Evolutionary conservation across 441 rosid species (phyloP), one percentile per base, ranked within the genome.

Genomic region (Melianthus villosus): DNA sequence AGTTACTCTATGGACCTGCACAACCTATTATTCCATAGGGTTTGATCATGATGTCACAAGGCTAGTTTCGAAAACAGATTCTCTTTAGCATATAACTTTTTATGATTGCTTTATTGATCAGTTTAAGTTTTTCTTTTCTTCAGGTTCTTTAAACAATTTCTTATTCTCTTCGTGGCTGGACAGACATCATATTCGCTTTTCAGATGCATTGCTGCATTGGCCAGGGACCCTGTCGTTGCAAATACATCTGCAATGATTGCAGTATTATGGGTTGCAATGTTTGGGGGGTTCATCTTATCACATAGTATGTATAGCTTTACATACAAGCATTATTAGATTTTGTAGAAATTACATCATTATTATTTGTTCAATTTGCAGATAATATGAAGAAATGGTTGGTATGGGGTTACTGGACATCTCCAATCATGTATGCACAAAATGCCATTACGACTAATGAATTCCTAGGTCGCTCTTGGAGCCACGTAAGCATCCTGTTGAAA

Each of bases 1-100:
- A 79, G 63, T 72, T 82, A 38, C 94, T 92, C 1, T 42, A 79
- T 22, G 42, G 81, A 23, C 31, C 79, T 12, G 5, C 58, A 15
- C 87, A 86, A 74, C 92, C 6, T 86, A 86, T 52, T 82, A 77
- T 33, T 79, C 72, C 49, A 62, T 75, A 0, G 96, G 94, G n/a
- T 72, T 54, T 46, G 96, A 82, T 52, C 80, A 94, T 10, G 53
- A 61, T 26, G 20, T 64, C 9, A 71, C 44, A 51, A 79, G 94
- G 96, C n/a, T n/a, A n/a, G n/a, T n/a, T n/a, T n/a, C n/a, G n/a
- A n/a, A n/a, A n/a, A n/a, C n/a, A n/a, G n/a, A n/a, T n/a, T n/a
- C n/a, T n/a, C n/a, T n/a, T n/a, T n/a, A n/a, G n/a, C n/a, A n/a
- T 78, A 58, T 30, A 15, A 40, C 9, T 14, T 16, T 4, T 2